These are phyloP conservation scores for Hordeum pubiflorum DNA, from an alignment of 202 grass and related monocot genomes.

Conservation along the genomic window DNA sequence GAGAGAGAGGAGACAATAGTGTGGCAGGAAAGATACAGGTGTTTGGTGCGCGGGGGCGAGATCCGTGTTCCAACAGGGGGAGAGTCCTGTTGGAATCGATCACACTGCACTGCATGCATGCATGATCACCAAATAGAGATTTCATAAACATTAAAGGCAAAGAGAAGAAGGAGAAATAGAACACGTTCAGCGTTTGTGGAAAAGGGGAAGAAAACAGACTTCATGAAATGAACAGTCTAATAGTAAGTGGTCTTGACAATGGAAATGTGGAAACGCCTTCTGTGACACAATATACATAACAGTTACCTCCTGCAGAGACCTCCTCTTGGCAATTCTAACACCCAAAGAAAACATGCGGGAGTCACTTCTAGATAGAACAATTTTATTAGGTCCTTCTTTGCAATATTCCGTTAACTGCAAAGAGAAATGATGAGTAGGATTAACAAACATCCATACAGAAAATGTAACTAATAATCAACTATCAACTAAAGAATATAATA, in stretches of 20 bases:
- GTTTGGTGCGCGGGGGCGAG: background rate
- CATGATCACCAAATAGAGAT: background rate
- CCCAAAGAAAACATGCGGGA: slow-evolving; percentile 70
- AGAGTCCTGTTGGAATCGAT: background rate
- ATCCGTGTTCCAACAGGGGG: background rate
- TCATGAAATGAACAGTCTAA: background rate
- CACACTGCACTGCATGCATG: background rate
- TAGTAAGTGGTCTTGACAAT: background rate
- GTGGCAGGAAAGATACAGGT: background rate
- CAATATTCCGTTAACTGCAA: slow-evolving; percentile 51
- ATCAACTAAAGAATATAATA: background rate
- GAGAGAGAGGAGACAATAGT: background rate
- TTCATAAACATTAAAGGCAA: background rate
- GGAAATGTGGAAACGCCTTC: background rate
- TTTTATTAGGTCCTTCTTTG: slow-evolving; percentile 61
- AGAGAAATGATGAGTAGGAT: slow-evolving; percentile 27
- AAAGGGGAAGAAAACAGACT: background rate
- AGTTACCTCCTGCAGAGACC: slow-evolving; percentile 51
- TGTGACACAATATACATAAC: background rate
- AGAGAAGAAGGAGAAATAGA: background rate
- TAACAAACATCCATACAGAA: slow-evolving; percentile 17
- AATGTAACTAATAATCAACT: background rate
- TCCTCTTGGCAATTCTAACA: slow-evolving; percentile 62
- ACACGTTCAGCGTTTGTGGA: background rate
- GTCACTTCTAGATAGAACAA: slow-evolving; percentile 62